Conservation (phyloP, 371 early-diverging fungal species). For the Smittium culicis region DNA sequence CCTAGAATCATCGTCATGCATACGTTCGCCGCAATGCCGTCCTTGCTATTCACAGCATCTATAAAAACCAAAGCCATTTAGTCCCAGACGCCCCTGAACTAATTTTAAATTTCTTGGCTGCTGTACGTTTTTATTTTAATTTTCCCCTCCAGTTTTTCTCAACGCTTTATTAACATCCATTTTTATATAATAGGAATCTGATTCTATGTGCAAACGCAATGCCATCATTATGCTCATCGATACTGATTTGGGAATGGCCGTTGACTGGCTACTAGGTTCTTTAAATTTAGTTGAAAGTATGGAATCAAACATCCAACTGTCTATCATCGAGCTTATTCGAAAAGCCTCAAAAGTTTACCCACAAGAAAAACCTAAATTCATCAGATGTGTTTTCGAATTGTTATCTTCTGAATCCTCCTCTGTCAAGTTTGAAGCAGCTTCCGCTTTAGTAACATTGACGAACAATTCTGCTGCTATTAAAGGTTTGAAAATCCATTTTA, state of each 20-base stretch:
- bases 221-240: slow-evolving; percentile 82
- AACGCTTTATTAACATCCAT: neutral
- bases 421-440: slow-evolving; percentile 95
- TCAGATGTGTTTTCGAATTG: slow-evolving; percentile 74
- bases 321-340: slow-evolving; percentile 84
- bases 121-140: slow-evolving; percentile 44
- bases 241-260: slow-evolving; percentile 59
- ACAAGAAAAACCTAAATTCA: slow-evolving; percentile 76
- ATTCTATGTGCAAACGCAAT: slow-evolving; percentile 83
- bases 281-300: slow-evolving; percentile 55
- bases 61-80: slow-evolving; percentile 68
- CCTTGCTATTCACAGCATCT: slow-evolving; percentile 78
- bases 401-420: slow-evolving; percentile 59
- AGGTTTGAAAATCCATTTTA: slow-evolving; percentile 24
- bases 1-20: slow-evolving; percentile 73
- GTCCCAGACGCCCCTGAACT: slow-evolving; percentile 94
- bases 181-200: slow-evolving; percentile 30
- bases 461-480: slow-evolving; percentile 78
- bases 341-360: slow-evolving; percentile 49
- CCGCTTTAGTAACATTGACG: slow-evolving; percentile 72
- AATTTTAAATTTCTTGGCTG: slow-evolving; percentile 56
- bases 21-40: slow-evolving; percentile 98
- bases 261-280: slow-evolving; percentile 64
- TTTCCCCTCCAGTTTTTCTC: neutral
- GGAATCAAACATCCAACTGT: slow-evolving; percentile 85